Conservation (phyloP, 495 filamentous ascomycete species). For the Daldinia decipiens region DNA sequence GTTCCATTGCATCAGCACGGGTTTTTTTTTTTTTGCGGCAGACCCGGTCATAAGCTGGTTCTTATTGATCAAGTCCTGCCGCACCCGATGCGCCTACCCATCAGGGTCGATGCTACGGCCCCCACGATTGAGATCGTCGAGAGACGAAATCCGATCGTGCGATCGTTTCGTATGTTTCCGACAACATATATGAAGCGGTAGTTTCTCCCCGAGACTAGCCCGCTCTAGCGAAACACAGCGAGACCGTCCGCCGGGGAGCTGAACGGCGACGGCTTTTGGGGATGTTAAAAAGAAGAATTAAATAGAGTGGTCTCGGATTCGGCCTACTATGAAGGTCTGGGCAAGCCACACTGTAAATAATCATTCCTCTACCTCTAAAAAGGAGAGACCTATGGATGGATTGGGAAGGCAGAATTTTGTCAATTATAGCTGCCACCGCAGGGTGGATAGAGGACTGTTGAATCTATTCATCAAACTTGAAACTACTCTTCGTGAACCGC, state of each 20-base stretch:
- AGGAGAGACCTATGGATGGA: slow-evolving; percentile 27
- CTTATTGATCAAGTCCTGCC: slow-evolving; percentile 30
- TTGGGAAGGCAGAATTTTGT: slow-evolving; percentile 28
- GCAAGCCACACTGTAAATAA: slow-evolving; percentile 42
- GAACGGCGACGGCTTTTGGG: slow-evolving; percentile 37
- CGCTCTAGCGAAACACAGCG: slow-evolving; percentile 43
- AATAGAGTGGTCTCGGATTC: slow-evolving; percentile 34
- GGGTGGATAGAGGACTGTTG: slow-evolving; percentile 53
- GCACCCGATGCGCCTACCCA: slow-evolving; percentile 46
- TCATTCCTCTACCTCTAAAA: slow-evolving; percentile 20
- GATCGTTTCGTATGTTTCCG: slow-evolving; percentile 50
- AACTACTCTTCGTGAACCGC: neutral
- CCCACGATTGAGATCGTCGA: slow-evolving; percentile 38
- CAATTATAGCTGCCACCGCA: slow-evolving; percentile 43
- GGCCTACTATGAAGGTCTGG: slow-evolving; percentile 26
- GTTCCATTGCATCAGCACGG: slow-evolving; percentile 50
- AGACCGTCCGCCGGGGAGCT: slow-evolving; percentile 30
- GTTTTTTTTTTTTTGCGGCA: slow-evolving; percentile 26
- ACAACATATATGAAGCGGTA: slow-evolving; percentile 35
- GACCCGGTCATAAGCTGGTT: slow-evolving; percentile 44
- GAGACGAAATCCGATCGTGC: slow-evolving; percentile 35
- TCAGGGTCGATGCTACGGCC: slow-evolving; percentile 53
- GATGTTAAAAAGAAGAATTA: slow-evolving; percentile 39
- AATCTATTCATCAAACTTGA: slow-evolving; percentile 52
- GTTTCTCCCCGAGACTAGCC: slow-evolving; percentile 12